These are phyloP conservation scores for Salvia miltiorrhiza DNA, from an alignment of 257 asterid genomes.

Conservation along the genomic window DNA sequence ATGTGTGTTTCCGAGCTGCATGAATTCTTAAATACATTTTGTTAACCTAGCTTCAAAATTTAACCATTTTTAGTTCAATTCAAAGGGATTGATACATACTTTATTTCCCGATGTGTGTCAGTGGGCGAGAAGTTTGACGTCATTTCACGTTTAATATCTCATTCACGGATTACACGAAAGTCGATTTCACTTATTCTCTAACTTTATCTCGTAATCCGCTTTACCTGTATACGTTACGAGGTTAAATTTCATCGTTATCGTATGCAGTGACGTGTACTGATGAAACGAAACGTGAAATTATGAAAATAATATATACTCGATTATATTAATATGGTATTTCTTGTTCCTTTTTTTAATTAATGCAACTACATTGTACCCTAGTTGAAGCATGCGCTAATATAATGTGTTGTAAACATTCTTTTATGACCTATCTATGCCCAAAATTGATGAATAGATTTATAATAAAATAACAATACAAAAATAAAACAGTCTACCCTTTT, in stretches of 20 bases:
- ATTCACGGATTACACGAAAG: background rate
- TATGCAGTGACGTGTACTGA: background rate
- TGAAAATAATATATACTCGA: background rate
- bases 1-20: background rate
- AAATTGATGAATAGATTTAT: background rate
- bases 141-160: background rate
- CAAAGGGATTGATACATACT: background rate
- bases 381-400: constrained; percentile 17
- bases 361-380: constrained; percentile 1
- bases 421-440: background rate
- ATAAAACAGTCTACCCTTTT: background rate
- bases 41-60: background rate
- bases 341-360: background rate
- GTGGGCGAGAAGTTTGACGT: background rate
- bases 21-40: background rate
- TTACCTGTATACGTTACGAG: background rate
- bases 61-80: background rate
- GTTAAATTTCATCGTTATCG: background rate
- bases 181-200: background rate
- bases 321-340: background rate
- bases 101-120: background rate
- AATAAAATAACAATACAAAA: background rate
- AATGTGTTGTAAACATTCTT: background rate
- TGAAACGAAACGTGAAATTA: background rate
- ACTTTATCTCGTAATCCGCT: background rate